phyloP scores from a whole-genome alignment of 2,329 filamentous ascomycete genomes.

The Pseudogymnoascus sp. region DNA sequence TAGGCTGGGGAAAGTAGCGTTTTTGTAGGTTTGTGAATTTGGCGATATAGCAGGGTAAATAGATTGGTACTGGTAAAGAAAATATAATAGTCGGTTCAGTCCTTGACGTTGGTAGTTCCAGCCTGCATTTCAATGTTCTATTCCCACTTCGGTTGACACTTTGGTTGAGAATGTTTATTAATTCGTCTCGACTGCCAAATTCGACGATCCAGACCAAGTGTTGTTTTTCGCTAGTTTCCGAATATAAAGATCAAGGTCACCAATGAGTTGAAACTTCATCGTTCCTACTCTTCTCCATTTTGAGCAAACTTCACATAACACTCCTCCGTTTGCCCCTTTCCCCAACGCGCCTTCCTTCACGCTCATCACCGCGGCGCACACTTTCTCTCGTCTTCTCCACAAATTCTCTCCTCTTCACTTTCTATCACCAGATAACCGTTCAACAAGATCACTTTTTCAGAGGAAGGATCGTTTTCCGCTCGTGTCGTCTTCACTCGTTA shows the following conservation, averaged over 20 bases:
- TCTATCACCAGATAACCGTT: neutral
- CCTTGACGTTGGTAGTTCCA: neutral
- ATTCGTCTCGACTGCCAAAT: neutral
- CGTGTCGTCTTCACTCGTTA: no score
- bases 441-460: neutral
- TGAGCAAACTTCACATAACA: neutral
- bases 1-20: neutral
- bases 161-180: neutral
- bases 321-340: neutral
- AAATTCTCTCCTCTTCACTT: neutral
- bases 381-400: neutral
- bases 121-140: neutral
- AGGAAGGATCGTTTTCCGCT: neutral
- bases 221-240: neutral
- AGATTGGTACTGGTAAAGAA: neutral
- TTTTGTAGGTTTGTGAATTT: neutral
- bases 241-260: neutral
- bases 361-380: neutral
- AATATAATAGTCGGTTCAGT: neutral
- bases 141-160: neutral
- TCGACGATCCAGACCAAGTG: neutral
- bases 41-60: neutral
- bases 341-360: neutral
- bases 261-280: neutral
- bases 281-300: neutral